Evolutionary conservation across 495 filamentous ascomycete species (phyloP).

Genomic region (Talaromyces stipitatus): DNA sequence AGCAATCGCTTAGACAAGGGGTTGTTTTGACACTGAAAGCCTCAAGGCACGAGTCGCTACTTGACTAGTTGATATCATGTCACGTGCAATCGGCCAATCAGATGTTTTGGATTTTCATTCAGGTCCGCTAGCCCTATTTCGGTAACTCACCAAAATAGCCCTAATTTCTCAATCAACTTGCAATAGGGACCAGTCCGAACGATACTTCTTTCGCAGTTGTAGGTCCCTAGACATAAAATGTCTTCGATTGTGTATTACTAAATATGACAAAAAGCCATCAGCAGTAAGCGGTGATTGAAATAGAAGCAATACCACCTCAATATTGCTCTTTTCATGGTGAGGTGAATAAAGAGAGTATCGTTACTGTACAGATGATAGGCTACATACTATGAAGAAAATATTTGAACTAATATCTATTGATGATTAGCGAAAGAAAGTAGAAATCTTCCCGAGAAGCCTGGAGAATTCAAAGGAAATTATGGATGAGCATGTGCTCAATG

Average conservation of each 20-base stretch:
- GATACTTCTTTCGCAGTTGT: not conserved
- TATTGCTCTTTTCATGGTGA: too few relatives aligned
- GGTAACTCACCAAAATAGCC: not conserved
- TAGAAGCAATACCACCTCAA: too few relatives aligned
- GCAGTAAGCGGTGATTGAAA: too few relatives aligned
- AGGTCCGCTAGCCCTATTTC: not conserved
- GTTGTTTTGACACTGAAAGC: not conserved
- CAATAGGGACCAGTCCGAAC: not conserved
- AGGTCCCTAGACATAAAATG: not conserved
- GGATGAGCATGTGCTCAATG: not conserved
- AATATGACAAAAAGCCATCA: too few relatives aligned
- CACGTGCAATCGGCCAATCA: not conserved
- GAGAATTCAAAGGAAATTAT: not conserved
- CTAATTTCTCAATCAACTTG: not conserved
- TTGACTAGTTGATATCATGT: not conserved
- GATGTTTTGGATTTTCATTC: not conserved
- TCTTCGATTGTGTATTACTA: too few relatives aligned
- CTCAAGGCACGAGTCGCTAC: not conserved
- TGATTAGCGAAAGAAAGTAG: not conserved
- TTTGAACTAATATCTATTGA: too few relatives aligned
- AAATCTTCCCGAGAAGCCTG: not conserved
- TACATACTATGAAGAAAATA: too few relatives aligned
- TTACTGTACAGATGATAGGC: too few relatives aligned
- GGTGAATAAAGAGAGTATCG: too few relatives aligned
- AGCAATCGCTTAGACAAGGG: not conserved